These are phyloP conservation scores for Xylaria scruposa DNA, from an alignment of 495 filamentous ascomycete species.

Conservation along the genomic window DNA sequence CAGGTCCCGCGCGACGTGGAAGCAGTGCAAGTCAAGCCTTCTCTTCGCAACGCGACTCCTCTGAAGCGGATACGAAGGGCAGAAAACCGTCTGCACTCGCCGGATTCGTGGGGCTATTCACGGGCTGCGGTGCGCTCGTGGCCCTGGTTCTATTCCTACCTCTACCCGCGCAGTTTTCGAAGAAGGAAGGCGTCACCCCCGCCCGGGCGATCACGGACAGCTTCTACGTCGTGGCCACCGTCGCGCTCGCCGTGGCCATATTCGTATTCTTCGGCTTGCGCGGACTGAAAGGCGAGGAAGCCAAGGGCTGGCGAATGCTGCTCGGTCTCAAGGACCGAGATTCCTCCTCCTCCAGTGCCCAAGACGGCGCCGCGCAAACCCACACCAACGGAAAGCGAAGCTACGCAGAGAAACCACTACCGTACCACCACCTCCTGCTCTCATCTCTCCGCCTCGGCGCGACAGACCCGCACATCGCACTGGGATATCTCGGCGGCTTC, in stretches of 20 bases:
- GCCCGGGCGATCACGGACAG: constrained; percentile 74
- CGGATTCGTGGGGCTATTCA: constrained; percentile 89
- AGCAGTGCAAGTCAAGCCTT: constrained; percentile 27
- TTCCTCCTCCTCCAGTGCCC: background rate
- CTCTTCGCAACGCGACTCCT: constrained; percentile 24
- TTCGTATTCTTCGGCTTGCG: constrained; percentile 83
- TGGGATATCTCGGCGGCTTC: constrained; percentile 93
- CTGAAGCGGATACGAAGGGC: constrained; percentile 35
- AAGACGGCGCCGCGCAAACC: no score
- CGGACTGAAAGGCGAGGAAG: constrained; percentile 76
- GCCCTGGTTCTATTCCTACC: constrained; percentile 83
- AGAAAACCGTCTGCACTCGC: constrained; percentile 69
- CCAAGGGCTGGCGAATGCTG: constrained; percentile 68
- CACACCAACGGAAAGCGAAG: no score
- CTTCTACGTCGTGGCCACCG: constrained; percentile 80
- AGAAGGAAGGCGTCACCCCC: constrained; percentile 67
- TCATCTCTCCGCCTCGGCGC: constrained; percentile 77
- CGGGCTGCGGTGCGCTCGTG: constrained; percentile 88
- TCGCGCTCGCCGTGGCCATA: constrained; percentile 74
- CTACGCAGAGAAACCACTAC: constrained; percentile 35
- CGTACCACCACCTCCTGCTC: constrained; percentile 60
- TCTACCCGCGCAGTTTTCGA: constrained; percentile 77
- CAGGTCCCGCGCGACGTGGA: constrained; percentile 5
- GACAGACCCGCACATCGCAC: constrained; percentile 74
- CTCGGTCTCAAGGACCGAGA: constrained; percentile 45